phyloP scores from a whole-genome alignment of 257 asterid genomes.

The Solanum medicagineum region DNA sequence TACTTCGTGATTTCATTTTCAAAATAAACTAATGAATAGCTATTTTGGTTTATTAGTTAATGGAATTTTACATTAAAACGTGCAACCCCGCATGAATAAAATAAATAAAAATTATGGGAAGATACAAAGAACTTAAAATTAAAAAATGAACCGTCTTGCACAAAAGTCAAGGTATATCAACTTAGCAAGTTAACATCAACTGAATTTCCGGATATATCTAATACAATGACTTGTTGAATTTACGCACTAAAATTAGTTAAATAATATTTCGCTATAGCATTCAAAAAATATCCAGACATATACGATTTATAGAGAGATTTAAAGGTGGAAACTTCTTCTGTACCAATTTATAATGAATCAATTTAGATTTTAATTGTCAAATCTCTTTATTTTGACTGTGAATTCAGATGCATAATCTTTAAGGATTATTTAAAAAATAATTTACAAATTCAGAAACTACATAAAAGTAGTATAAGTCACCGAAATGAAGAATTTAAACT shows the following conservation, averaged over 20 bases:
- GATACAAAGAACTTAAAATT: neutral
- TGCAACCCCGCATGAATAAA: neutral
- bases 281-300: neutral
- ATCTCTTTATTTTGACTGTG: neutral
- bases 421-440: neutral
- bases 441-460: neutral
- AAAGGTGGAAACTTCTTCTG: fast-evolving
- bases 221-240: neutral
- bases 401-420: neutral
- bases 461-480: neutral
- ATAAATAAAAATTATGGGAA: neutral
- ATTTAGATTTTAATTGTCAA: too few species aligned
- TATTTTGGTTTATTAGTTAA: neutral
- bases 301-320: neutral
- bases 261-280: neutral
- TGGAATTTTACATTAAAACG: neutral
- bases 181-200: neutral
- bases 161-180: neutral
- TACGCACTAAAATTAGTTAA: neutral
- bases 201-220: neutral
- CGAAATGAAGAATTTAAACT: neutral
- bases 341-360: neutral
- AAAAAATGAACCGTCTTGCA: neutral
- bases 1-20: neutral
- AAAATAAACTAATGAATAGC: neutral